A percentile compares a stretch with the other conserved stretches of the same genome.
Evolutionary conservation across 2,329 filamentous ascomycete species (phyloP).

Genomic region (Penicillium sp.): DNA sequence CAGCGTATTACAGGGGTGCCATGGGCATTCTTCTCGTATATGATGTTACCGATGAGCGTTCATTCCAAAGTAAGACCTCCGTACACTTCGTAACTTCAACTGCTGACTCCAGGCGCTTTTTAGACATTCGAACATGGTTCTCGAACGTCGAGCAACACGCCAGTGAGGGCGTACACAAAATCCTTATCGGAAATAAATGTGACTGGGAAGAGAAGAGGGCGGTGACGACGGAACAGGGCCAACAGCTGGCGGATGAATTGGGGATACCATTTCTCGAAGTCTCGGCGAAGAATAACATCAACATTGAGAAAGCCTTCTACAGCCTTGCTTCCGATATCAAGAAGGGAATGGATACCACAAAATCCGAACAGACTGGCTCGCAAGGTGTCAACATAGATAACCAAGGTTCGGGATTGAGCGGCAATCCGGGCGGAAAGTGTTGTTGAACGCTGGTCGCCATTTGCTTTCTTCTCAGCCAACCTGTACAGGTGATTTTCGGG

Average conservation of each 20-base stretch:
- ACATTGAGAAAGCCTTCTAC: constrained; percentile 99
- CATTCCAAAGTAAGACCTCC: constrained; percentile 80
- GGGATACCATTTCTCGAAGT: constrained; percentile 99
- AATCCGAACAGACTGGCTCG: constrained; percentile 68
- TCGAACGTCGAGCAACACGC: constrained; percentile 98
- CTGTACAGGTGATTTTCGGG: constrained; percentile 1
- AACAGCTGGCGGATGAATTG: constrained; percentile 91
- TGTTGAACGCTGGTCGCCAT: constrained; percentile 59
- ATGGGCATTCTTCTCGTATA: constrained; percentile 99
- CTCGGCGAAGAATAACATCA: constrained; percentile 98
- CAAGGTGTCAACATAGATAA: constrained; percentile 72
- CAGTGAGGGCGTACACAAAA: constrained; percentile 99
- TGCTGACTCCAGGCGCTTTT: constrained; percentile 21
- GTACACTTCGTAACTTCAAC: constrained; percentile 1
- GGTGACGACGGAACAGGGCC: constrained; percentile 89
- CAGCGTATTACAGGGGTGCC: constrained; percentile 95
- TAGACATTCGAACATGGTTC: constrained; percentile 99
- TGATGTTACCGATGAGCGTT: constrained; percentile 95
- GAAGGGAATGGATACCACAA: constrained; percentile 93
- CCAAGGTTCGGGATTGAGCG: constrained; percentile 56
- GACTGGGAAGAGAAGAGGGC: constrained; percentile 99
- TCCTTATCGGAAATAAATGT: constrained; percentile 99
- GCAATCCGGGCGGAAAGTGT: constrained; percentile 70
- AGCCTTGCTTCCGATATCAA: constrained; percentile 95
- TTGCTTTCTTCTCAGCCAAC: constrained; percentile 19